phyloP scores from a whole-genome alignment of 257 asterid genomes.

The Linderniella brevidens region DNA sequence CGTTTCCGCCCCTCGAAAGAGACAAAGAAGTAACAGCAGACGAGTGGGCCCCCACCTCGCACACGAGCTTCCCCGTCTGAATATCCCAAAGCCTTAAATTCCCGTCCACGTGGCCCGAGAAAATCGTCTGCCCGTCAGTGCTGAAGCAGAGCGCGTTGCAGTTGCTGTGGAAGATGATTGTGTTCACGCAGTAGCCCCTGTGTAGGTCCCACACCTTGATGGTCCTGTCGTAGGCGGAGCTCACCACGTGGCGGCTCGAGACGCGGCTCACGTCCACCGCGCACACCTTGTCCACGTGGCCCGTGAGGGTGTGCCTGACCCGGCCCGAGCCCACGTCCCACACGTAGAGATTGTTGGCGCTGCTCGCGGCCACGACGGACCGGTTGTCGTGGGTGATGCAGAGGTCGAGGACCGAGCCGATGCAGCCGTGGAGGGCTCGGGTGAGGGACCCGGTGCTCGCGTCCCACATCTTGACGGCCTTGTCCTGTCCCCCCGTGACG shows the following conservation, averaged over 20 bases:
- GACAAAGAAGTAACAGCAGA: slow-evolving; percentile 68
- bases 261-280: slow-evolving; percentile 77
- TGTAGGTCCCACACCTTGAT: slow-evolving; percentile 93
- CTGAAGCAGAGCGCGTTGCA: slow-evolving; percentile 80
- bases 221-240: slow-evolving; percentile 89
- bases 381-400: slow-evolving; percentile 63
- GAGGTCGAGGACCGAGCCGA: slow-evolving; percentile 74
- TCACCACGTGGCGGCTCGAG: slow-evolving; percentile 57
- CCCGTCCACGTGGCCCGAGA: slow-evolving; percentile 88
- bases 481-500: slow-evolving; percentile 86
- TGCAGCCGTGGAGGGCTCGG: slow-evolving; percentile 46
- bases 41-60: slow-evolving; percentile 85
- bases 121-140: slow-evolving; percentile 72
- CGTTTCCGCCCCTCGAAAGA: slow-evolving; percentile 59
- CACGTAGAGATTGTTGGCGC: slow-evolving; percentile 54
- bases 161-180: slow-evolving; percentile 67
- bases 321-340: slow-evolving; percentile 75
- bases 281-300: slow-evolving; percentile 80
- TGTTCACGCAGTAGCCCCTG: slow-evolving; percentile 67
- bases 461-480: slow-evolving; percentile 75
- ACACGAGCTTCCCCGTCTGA: slow-evolving; percentile 65
- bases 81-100: slow-evolving; percentile 80
- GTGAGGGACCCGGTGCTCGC: slow-evolving; percentile 37
- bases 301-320: slow-evolving; percentile 67
- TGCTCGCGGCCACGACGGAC: slow-evolving; percentile 70